Percentiles rank a stretch among this genome's conserved stretches.
These are phyloP conservation scores for Chloris gayana DNA, from an alignment of 176 grass and related monocot species.

Conservation along the genomic window DNA sequence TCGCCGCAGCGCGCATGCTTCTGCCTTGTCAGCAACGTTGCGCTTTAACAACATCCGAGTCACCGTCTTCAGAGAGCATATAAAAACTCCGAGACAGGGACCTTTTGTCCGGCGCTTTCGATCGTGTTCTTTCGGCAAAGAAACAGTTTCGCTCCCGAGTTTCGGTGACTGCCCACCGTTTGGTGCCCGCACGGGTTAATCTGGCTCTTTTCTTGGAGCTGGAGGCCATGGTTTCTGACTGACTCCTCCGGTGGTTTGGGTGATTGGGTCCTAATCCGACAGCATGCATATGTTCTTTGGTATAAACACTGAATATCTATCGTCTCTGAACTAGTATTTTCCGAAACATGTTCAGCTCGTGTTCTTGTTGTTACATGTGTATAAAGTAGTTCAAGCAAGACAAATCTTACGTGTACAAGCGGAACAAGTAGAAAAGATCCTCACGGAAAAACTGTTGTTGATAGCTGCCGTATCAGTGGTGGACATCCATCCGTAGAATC, in stretches of 20 bases:
- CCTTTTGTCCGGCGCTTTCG: constrained; percentile 10
- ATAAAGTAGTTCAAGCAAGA: neutral
- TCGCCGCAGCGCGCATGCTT: constrained; percentile 33
- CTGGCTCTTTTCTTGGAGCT: constrained; percentile 24
- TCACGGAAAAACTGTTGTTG: neutral
- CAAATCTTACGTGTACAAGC: neutral
- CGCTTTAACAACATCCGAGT: neutral
- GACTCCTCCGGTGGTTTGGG: constrained; percentile 1
- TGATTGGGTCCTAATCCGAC: neutral
- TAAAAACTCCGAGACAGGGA: neutral
- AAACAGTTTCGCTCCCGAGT: constrained; percentile 15
- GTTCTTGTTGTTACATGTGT: neutral
- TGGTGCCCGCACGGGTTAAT: constrained; percentile 9
- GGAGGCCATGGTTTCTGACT: constrained; percentile 25
- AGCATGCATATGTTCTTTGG: neutral
- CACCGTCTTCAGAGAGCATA: neutral
- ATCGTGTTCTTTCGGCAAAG: neutral
- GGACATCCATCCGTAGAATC: neutral
- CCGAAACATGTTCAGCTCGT: neutral
- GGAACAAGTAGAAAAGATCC: neutral
- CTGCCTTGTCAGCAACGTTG: constrained; percentile 29
- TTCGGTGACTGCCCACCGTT: neutral
- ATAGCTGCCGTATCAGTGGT: neutral
- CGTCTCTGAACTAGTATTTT: neutral
- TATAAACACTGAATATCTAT: neutral